Evolutionary conservation across 305 asterid species (phyloP).

Genomic region (Fraxinus albicans): DNA sequence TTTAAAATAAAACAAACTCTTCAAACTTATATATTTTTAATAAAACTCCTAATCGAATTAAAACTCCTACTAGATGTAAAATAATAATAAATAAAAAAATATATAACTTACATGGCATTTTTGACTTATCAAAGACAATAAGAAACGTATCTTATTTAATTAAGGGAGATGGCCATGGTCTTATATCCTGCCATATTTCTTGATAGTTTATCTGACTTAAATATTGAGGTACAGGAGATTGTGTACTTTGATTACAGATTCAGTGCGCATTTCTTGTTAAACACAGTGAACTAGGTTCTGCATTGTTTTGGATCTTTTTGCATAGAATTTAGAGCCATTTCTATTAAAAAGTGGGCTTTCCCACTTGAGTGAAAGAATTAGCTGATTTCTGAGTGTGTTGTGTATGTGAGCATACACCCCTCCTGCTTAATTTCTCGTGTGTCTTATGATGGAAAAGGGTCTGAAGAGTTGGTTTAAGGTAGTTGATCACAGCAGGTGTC

Average conservation of each 20-base stretch:
- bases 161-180: background rate
- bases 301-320: background rate
- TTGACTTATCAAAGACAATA: background rate
- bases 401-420: background rate
- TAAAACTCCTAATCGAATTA: no score
- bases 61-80: background rate
- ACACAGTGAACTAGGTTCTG: background rate
- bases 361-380: background rate
- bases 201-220: background rate
- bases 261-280: background rate
- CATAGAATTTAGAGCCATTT: background rate
- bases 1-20: background rate
- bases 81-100: no score
- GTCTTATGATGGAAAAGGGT: background rate
- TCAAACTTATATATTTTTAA: background rate
- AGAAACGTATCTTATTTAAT: background rate
- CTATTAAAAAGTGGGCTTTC: background rate
- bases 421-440: background rate
- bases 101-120: background rate
- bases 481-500: background rate
- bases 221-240: background rate
- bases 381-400: background rate
- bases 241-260: background rate
- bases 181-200: background rate
- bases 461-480: background rate